phyloP scores from a whole-genome alignment of 306 rosid genomes.

The Begonia loranthoides region DNA sequence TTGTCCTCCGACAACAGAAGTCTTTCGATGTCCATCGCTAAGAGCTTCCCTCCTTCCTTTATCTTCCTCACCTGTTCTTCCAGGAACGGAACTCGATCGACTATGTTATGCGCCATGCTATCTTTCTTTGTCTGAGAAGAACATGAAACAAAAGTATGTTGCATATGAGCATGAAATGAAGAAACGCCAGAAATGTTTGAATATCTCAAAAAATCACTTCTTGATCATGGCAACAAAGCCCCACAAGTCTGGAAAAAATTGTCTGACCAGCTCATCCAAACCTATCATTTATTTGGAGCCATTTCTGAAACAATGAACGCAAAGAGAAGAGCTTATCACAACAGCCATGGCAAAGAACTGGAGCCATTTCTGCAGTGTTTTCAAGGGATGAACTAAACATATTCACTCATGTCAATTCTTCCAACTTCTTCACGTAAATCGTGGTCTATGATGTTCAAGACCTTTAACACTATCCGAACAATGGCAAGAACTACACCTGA shows the following conservation, averaged over 20 bases:
- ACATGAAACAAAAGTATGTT: background rate
- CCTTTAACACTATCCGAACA: too few relatives aligned
- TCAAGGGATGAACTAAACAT: too few relatives aligned
- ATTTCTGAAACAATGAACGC: too few relatives aligned
- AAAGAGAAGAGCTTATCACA: too few relatives aligned
- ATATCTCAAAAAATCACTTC: background rate
- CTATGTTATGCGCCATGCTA: constrained; percentile 24
- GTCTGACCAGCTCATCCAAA: too few relatives aligned
- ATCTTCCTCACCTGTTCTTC: constrained; percentile 85
- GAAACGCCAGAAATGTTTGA: constrained; percentile 3
- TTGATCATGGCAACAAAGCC: background rate
- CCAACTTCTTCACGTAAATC: too few relatives aligned
- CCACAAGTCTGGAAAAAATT: background rate
- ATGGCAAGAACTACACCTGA: too few relatives aligned
- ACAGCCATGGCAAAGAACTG: too few relatives aligned
- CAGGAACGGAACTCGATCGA: constrained; percentile 74
- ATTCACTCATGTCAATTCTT: too few relatives aligned
- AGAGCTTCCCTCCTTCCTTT: constrained; percentile 55
- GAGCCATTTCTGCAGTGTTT: too few relatives aligned
- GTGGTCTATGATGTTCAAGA: too few relatives aligned
- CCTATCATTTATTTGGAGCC: too few relatives aligned
- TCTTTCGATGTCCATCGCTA: constrained; percentile 58
- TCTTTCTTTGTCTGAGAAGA: constrained; percentile 55
- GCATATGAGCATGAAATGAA: background rate
- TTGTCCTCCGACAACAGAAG: constrained; percentile 70